A percentile compares a stretch with the other conserved stretches of the same genome.
These are phyloP conservation scores for Colletotrichum horii DNA, from an alignment of 2,329 filamentous ascomycete genomes.

Conservation along the genomic window DNA sequence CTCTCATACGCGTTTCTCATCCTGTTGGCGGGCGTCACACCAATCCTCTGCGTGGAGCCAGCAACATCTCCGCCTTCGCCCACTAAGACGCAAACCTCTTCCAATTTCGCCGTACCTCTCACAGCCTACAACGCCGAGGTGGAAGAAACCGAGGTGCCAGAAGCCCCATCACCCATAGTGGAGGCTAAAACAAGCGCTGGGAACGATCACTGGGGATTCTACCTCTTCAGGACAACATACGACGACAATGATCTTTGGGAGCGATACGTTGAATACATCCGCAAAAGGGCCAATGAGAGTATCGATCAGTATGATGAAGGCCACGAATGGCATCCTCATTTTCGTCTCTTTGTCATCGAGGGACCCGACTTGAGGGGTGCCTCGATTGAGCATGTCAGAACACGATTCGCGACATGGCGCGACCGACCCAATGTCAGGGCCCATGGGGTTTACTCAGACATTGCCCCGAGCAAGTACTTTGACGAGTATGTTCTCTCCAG, in stretches of 20 bases:
- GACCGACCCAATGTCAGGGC: neutral
- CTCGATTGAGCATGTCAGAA: neutral
- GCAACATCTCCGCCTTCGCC: neutral
- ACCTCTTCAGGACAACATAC: neutral
- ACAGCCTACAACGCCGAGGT: neutral
- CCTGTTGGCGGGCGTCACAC: neutral
- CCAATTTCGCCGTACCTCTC: neutral
- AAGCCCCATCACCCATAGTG: neutral
- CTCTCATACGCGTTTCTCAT: neutral
- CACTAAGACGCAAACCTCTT: neutral
- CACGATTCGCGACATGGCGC: neutral
- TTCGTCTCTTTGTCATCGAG: neutral
- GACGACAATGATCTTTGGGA: neutral
- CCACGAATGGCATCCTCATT: neutral
- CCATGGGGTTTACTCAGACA: neutral
- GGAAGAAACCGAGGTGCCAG: neutral
- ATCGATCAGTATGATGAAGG: neutral
- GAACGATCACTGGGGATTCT: neutral
- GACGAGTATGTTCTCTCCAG: neutral
- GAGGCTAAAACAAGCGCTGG: neutral
- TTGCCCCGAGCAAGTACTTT: neutral
- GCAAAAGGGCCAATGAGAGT: neutral
- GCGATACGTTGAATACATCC: neutral
- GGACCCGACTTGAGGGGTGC: neutral
- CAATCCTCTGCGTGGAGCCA: neutral